Conservation (phyloP, 2,329 filamentous ascomycete species). For the Aspergillus quadrilineatus region DNA sequence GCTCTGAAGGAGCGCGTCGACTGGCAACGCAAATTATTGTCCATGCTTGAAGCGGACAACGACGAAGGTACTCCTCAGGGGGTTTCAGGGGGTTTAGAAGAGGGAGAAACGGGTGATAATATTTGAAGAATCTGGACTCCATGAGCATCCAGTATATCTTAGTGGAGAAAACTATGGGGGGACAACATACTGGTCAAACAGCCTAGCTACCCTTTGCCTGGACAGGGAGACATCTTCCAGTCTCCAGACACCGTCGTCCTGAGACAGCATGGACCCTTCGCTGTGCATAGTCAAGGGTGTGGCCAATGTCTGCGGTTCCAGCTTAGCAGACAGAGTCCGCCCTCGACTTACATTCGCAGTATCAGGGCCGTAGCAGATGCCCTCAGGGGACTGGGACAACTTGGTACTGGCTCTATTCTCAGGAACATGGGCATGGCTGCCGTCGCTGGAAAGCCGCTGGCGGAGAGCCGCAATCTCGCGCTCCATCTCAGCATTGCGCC, state of each 20-base stretch:
- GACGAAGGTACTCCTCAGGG: slow-evolving; percentile 57
- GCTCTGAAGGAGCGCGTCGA: slow-evolving; percentile 56
- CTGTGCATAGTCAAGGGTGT: slow-evolving; percentile 35
- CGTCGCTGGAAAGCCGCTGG: slow-evolving; percentile 41
- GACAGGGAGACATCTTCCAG: slow-evolving; percentile 49
- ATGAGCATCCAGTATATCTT: not conserved
- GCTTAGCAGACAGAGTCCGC: slow-evolving; percentile 34
- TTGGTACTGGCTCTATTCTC: slow-evolving; percentile 32
- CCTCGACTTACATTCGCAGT: slow-evolving; percentile 29
- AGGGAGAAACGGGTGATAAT: slow-evolving; percentile 63
- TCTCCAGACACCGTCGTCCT: slow-evolving; percentile 46
- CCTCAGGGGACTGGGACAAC: slow-evolving; percentile 36
- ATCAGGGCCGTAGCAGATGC: slow-evolving; percentile 33
- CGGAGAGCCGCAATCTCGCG: slow-evolving; percentile 53
- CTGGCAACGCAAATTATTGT: slow-evolving; percentile 62
- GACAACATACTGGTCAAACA: slow-evolving; percentile 43
- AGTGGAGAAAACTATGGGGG: not conserved
- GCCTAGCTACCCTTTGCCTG: slow-evolving; percentile 38
- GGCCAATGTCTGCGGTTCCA: slow-evolving; percentile 34
- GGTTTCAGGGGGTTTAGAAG: slow-evolving; percentile 56
- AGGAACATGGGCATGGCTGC: slow-evolving; percentile 18
- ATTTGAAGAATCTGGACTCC: slow-evolving; percentile 56
- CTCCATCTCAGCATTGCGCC: slow-evolving; percentile 64
- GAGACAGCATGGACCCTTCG: slow-evolving; percentile 36
- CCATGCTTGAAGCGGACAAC: slow-evolving; percentile 63